Evolutionary conservation across 768 basidiomycete genomes (phyloP), one percentile per base, ranked within the genome.

Genomic region (Mycena belliarum): DNA sequence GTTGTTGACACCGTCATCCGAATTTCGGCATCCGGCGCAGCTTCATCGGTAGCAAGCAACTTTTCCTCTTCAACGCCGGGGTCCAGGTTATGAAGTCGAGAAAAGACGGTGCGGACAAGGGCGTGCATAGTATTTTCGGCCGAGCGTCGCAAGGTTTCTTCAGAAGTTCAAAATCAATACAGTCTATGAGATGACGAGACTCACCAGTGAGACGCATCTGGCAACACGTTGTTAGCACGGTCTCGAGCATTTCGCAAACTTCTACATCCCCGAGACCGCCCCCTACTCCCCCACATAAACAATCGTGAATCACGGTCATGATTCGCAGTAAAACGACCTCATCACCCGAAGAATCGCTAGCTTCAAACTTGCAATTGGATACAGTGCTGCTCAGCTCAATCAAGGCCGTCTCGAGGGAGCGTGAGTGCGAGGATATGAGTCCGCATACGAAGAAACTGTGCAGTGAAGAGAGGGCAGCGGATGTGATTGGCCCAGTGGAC

Each of bases 161-260:
- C 14, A 2, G 12, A 32, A 49, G 25, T 35, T 48, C 49, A 60
- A 41, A 21, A 9, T 38, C 23, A 7, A 46, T 37, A 35, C 46
- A 20, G 15, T 2, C 14, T 18, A 23, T 18, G n/a, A 23, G 12
- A 24, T 21, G 28, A 9, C 21, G 21, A 1, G 24, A 78, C 90
- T 60, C 65, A 96, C 95, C 95, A 66, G 91, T 92, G n/a, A 98
- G 78, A 52, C 97, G 81, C 84, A 97, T 95, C 70, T 98, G 91
- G 71, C 96, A 98, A 63, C 95, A 94, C 48, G 96, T 98, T 12
- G 95, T 96, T 64, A 99, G 73, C 6, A 98, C 96, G 1, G 95
- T 96, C 73, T 99, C 97, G 65, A 99, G 77, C 89, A 99, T 95
- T 74, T 98, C 97, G 69, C 97, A 99, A 16, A 98, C 88, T 69